phyloP scores from a whole-genome alignment of 257 asterid genomes.

The Mentha longifolia region DNA sequence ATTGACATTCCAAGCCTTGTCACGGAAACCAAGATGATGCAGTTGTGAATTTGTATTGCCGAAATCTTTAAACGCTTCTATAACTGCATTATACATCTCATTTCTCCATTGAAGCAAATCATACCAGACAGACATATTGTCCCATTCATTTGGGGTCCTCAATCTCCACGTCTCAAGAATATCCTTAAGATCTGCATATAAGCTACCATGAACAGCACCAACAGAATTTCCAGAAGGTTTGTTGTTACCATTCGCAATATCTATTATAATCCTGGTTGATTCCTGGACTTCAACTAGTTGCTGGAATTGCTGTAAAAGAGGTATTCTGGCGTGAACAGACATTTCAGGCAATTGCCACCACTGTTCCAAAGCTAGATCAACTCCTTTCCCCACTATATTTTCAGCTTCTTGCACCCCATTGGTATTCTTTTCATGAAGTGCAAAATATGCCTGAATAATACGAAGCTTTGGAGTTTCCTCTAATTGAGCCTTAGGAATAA shows the following conservation, averaged over 20 bases:
- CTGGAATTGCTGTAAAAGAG: conserved; percentile 98
- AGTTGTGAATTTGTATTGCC: conserved; percentile 80
- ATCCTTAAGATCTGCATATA: conserved; percentile 95
- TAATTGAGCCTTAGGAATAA: conserved; percentile 95
- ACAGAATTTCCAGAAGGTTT: conserved; percentile 81
- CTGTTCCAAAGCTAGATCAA: conserved; percentile 97
- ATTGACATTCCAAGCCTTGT: conserved; percentile 99
- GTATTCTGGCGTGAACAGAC: conserved; percentile 93
- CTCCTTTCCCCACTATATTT: conserved; percentile 90
- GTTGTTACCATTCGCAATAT: conserved; percentile 92
- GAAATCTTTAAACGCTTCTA: conserved; percentile 93
- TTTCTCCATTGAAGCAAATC: conserved; percentile 99
- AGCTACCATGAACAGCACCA: conserved; percentile 79
- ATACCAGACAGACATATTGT: conserved; percentile 95
- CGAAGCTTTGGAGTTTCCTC: conserved; percentile 98
- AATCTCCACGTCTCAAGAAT: conserved; percentile 99
- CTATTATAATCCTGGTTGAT: conserved; percentile 88
- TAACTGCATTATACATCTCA: conserved; percentile 93
- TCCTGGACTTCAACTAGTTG: conserved; percentile 99
- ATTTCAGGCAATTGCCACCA: conserved; percentile 99
- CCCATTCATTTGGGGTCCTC: conserved; percentile 99
- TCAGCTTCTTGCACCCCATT: conserved; percentile 94
- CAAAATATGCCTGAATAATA: conserved; percentile 90
- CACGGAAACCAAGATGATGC: conserved; percentile 98
- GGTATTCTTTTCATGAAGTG: conserved; percentile 94